Conservation (phyloP, 1,284 basidiomycete genomes). For the Amylostereum areolatum region DNA sequence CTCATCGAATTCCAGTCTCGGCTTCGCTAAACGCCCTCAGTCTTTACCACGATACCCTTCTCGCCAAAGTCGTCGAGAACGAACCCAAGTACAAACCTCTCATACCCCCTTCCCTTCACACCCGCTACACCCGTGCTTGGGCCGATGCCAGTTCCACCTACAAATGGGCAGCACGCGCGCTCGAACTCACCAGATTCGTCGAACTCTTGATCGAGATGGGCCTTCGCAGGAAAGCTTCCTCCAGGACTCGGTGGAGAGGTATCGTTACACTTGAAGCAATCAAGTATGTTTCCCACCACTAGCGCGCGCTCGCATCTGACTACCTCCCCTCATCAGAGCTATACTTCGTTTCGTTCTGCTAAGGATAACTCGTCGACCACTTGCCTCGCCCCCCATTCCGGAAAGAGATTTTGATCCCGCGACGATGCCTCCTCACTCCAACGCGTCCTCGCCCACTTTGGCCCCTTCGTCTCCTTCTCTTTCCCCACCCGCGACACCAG, state of each 20-base stretch:
- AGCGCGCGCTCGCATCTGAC: no score
- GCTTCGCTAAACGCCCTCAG: constrained; percentile 69
- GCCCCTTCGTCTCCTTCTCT: constrained; percentile 47
- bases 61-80: constrained; percentile 58
- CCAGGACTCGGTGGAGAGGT: constrained; percentile 61
- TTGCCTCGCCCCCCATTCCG: constrained; percentile 72
- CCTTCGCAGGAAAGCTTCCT: constrained; percentile 61
- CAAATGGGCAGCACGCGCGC: constrained; percentile 66
- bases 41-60: constrained; percentile 84
- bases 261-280: constrained; percentile 70
- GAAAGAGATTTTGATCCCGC: constrained; percentile 82
- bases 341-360: constrained; percentile 67
- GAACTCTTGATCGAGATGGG: constrained; percentile 86
- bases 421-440: constrained; percentile 50
- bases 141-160: constrained; percentile 60
- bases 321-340: constrained; percentile 40
- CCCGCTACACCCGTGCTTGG: constrained; percentile 83
- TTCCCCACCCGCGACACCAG: constrained; percentile 53
- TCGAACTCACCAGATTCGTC: constrained; percentile 73
- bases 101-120: constrained; percentile 62
- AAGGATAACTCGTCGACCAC: constrained; percentile 65
- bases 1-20: constrained; percentile 44
- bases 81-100: constrained; percentile 64
- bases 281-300: constrained; percentile 53
- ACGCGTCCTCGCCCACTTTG: constrained; percentile 49